A percentile compares a stretch with the other conserved stretches of the same genome.
Conservation (phyloP, 108 stramenopile genomes). For the Mediolabrus comicus region DNA sequence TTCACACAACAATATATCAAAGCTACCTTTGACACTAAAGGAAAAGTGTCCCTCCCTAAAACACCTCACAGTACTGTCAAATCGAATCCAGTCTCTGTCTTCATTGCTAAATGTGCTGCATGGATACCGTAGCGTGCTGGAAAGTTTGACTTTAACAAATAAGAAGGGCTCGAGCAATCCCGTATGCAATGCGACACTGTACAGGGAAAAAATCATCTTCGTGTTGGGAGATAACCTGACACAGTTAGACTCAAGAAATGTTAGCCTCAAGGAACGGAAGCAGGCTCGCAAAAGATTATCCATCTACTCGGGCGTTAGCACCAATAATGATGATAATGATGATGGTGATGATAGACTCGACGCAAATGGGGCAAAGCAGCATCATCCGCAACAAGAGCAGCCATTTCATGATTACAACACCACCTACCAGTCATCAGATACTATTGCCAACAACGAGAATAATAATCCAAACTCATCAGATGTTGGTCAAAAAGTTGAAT, state of each 20-base stretch:
- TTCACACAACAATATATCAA: slow-evolving; percentile 30
- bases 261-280: slow-evolving; percentile 13
- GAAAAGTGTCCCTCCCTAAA: slow-evolving; percentile 12
- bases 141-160: slow-evolving; percentile 9
- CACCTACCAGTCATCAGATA: too few species aligned
- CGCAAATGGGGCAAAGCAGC: too few species aligned
- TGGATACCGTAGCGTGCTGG: slow-evolving; percentile 14
- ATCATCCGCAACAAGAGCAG: too few species aligned
- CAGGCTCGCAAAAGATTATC: slow-evolving; percentile 6
- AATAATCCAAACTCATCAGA: not conserved
- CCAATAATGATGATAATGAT: not conserved
- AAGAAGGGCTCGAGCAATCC: slow-evolving; percentile 21
- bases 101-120: slow-evolving; percentile 21
- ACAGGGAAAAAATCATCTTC: slow-evolving; percentile 42
- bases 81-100: slow-evolving; percentile 29
- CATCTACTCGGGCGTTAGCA: not conserved
- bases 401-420: too few species aligned
- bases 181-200: slow-evolving; percentile 22
- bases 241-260: slow-evolving; percentile 9
- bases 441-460: not conserved
- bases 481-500: not conserved
- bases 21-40: slow-evolving; percentile 15
- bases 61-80: slow-evolving; percentile 14
- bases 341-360: too few species aligned
- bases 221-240: slow-evolving; percentile 10